Base-by-base conservation (phyloP, 2,329 filamentous ascomycete species). In the Penicillium sp. region DNA sequence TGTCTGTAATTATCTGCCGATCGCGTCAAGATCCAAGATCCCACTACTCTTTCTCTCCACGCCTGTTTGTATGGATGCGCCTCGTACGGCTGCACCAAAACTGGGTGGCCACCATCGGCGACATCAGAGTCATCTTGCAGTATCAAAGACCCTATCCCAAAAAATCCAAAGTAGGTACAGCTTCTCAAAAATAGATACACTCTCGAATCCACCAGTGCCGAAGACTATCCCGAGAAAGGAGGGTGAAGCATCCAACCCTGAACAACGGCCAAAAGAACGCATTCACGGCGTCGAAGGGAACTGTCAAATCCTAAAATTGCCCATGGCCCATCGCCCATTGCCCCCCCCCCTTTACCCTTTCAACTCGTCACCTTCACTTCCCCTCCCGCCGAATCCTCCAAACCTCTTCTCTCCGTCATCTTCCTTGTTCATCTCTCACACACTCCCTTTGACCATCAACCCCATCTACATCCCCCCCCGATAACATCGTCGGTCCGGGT, bases 401-500 rank as follows among this genome's bases (percentile, higher is more conserved):
- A 48, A 22, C 55, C 48, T 57, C 28, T 38, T 53, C 38, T 45
- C 50, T 55, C 43, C 49, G 47, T 54, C 52, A 50, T 49, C 22
- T 35, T 42, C 35, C 49, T 41, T 43, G 10, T 31, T 34, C 11
- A 15, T 20, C 20, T 25, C 47, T 20, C 34, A 15, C 22, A 22
- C 43, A 34, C 42, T 51, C 25, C 51, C 41, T 38, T 56, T 39
- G 39, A 42, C 49, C 28, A 31, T 41, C 12, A 41, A 38, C 38
- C 38, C 34, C 54, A 45, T 51, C 55, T 28, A 37, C 43, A 34
- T 50, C 20, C 20, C 56, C 45, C 37, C 48, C 45, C 41, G 52
- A 38, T 50, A 56, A 60, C 59, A 52, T 34, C 56, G 51, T 38
- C 50, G 48, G 22, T 43, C 59, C 54, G 35, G 43, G 31, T 54